Conservation (phyloP, 306 rosid genomes). For the Malus sylvestris region DNA sequence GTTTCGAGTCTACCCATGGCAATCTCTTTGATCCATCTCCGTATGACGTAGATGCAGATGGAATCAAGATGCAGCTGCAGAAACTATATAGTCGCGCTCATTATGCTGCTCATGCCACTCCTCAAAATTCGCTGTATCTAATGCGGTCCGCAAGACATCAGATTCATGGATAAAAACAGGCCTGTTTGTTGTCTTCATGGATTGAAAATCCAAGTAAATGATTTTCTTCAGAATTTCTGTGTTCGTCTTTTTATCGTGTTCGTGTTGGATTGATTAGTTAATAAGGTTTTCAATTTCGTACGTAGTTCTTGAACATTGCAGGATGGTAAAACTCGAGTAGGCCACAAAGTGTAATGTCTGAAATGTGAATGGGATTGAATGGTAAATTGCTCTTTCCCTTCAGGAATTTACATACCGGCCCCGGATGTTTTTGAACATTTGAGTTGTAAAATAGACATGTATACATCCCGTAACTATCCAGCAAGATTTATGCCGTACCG, state of each 20-base stretch:
- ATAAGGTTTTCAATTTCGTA: constrained; percentile 13
- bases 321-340: constrained; percentile 15
- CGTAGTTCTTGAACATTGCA: constrained; percentile 22
- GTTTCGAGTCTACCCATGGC: constrained; percentile 39
- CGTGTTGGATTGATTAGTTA: constrained; percentile 34
- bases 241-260: background rate
- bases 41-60: constrained; percentile 34
- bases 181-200: constrained; percentile 25
- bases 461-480: background rate
- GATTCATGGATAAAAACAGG: constrained; percentile 32
- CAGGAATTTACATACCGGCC: background rate
- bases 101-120: constrained; percentile 47
- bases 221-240: constrained; percentile 19
- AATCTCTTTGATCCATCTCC: constrained; percentile 38
- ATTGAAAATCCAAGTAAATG: constrained; percentile 19
- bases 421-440: background rate
- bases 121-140: constrained; percentile 33
- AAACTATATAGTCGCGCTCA: constrained; percentile 39
- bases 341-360: constrained; percentile 20
- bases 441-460: background rate
- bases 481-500: background rate
- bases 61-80: constrained; percentile 34
- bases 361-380: constrained; percentile 13
- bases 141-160: constrained; percentile 40
- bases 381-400: background rate